These are phyloP conservation scores for Aspergillus transmontanensis DNA, from an alignment of 2,329 filamentous ascomycete species.

Conservation along the genomic window DNA sequence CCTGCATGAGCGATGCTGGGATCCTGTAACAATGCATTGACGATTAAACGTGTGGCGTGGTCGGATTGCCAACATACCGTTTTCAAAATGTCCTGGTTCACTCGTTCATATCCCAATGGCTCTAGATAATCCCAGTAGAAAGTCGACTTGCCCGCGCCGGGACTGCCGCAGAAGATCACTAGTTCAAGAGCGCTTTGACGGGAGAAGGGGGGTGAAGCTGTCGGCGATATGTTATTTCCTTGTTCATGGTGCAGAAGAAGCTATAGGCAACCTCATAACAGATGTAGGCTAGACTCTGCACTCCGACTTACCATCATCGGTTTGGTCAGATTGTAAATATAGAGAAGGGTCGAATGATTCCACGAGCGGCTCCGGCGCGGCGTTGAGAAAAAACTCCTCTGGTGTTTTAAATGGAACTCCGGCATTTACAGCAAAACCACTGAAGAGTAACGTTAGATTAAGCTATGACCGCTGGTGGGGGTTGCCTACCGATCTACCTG, in stretches of 20 bases:
- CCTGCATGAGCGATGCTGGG: background rate
- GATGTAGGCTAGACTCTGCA: background rate
- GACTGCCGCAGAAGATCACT: slow-evolving; percentile 84
- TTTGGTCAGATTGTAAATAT: slow-evolving; percentile 48
- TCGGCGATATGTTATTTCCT: slow-evolving; percentile 4
- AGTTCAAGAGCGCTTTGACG: slow-evolving; percentile 72
- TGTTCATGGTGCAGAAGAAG: background rate
- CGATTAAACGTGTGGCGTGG: background rate
- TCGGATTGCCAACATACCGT: slow-evolving; percentile 47
- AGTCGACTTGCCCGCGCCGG: slow-evolving; percentile 87
- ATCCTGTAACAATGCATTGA: background rate
- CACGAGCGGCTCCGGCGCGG: slow-evolving; percentile 65
- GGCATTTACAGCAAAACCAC: slow-evolving; percentile 83
- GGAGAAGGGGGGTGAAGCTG: slow-evolving; percentile 43
- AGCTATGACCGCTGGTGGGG: background rate
- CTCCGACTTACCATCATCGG: slow-evolving; percentile 34
- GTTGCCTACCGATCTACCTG: slow-evolving; percentile 57
- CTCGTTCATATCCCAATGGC: slow-evolving; percentile 75
- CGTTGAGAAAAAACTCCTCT: slow-evolving; percentile 84
- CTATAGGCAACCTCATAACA: background rate
- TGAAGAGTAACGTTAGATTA: slow-evolving; percentile 27
- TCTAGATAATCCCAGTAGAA: slow-evolving; percentile 81
- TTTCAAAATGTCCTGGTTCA: slow-evolving; percentile 91
- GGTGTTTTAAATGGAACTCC: slow-evolving; percentile 81
- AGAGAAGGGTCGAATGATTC: slow-evolving; percentile 71